Base-by-base conservation (phyloP, 2,329 filamentous ascomycete species). In the Berkeleyomyces basicola region DNA sequence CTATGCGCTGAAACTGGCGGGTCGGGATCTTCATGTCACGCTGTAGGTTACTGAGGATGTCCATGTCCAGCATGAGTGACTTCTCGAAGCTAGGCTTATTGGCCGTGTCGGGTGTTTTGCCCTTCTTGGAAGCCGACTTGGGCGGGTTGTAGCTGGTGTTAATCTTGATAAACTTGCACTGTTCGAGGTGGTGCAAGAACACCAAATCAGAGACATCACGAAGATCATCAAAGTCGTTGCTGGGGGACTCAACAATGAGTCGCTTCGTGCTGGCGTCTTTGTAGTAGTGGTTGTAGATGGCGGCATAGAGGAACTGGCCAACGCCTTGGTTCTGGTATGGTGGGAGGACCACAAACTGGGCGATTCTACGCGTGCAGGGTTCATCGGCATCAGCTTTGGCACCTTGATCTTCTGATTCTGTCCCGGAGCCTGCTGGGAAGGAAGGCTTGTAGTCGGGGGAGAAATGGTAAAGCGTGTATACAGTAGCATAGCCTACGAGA, bases 231-330 rank as follows among this genome's bases (percentile, higher is more conserved):
- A 95, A 95, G 0, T 81, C 83, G 70, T 92, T 88, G 69, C 88
- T 97, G 0, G 93, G 95, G 66, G 97, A 92, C 74, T 99, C 93
- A 4, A 99, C 85, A 0, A 91, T 95, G 69, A 99, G 81, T 71
- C 97, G 92, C 62, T 83, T 78, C 6, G 90, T 86, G 65, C 85
- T 84, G 0, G 81, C 72, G 63, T 87, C 81, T 42, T 82, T 77
- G 64, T 87, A 78, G 66, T 88, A 87, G 67, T 84, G 75, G 6
- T 80, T 74, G 70, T 90, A 92, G 67, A 97, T 88, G 58, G 84
- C 79, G 65, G 84, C 83, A 77, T 97, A 99, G 46, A 99, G 82
- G 49, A 83, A 79, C 9, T 84, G 81, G 43, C 92, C 93, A 59
- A 92, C 84, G 14, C 90, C 90, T 65, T 84, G 82, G 65, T 82